Evolutionary conservation across 306 rosid species (phyloP).

Genomic region (Malus domestica): DNA sequence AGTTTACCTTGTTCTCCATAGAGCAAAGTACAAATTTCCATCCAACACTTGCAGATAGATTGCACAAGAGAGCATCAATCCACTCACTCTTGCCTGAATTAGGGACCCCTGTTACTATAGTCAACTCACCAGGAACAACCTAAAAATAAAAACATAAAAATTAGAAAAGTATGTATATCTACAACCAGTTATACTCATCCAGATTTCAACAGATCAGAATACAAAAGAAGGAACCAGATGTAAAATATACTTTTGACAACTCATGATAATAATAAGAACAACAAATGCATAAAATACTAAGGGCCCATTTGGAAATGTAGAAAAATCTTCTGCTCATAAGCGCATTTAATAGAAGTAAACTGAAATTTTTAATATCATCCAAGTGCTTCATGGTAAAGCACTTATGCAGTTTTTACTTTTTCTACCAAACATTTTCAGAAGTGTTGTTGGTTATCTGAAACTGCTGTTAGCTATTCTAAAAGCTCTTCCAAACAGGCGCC

Average conservation of each 20-base stretch:
- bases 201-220: not conserved
- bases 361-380: too few relatives aligned
- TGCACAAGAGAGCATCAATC: conserved; percentile 97
- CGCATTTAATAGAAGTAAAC: too few relatives aligned
- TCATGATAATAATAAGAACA: not conserved
- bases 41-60: conserved; percentile 51
- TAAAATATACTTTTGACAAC: not conserved
- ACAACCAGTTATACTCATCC: not conserved
- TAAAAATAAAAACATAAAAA: conserved; percentile 21
- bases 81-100: conserved; percentile 99
- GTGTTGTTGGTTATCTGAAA: too few relatives aligned
- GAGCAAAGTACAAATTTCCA: conserved; percentile 96
- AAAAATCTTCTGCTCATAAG: too few relatives aligned
- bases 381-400: too few relatives aligned
- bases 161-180: not conserved
- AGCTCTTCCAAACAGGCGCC: too few relatives aligned
- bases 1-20: conserved; percentile 84
- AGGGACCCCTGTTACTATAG: conserved; percentile 89
- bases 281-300: not conserved
- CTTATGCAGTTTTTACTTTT: too few relatives aligned
- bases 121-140: conserved; percentile 95
- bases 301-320: too few relatives aligned
- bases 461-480: too few relatives aligned
- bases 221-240: not conserved
- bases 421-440: too few relatives aligned